Conservation (phyloP, 176 grass and related monocot species). For the Neostapfia colusana region DNA sequence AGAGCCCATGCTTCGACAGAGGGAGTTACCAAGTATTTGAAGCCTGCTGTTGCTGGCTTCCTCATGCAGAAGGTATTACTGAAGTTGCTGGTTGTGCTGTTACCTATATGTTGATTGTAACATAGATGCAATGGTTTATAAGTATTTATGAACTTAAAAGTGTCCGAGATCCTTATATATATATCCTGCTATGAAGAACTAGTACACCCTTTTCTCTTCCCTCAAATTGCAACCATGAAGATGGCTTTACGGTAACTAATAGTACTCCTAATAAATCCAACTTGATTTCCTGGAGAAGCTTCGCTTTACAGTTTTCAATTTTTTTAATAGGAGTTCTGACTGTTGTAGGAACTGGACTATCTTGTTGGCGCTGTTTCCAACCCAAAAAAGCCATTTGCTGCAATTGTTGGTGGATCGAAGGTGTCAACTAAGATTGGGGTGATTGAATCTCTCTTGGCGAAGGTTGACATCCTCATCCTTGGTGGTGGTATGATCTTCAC, state of each 20-base stretch:
- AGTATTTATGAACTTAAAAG: not conserved
- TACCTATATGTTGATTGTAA: not conserved
- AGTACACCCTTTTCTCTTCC: not conserved
- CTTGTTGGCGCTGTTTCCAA: slow-evolving; percentile 79
- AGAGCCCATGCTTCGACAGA: slow-evolving; percentile 88
- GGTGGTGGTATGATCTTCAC: slow-evolving; percentile 90
- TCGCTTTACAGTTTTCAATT: not conserved
- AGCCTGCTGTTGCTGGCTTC: slow-evolving; percentile 79
- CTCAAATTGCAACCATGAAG: not conserved
- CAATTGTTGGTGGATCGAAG: slow-evolving; percentile 88
- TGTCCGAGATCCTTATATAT: not conserved
- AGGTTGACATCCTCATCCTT: slow-evolving; percentile 81
- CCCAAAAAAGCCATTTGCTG: slow-evolving; percentile 78
- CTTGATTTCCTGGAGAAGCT: not conserved
- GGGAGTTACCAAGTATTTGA: slow-evolving; percentile 83
- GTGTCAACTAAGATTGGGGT: slow-evolving; percentile 83
- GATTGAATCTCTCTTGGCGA: slow-evolving; percentile 70
- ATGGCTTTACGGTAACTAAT: not conserved
- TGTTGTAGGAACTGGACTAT: slow-evolving; percentile 75
- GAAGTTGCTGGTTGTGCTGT: not conserved
- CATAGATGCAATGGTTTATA: not conserved
- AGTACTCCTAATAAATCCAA: not conserved
- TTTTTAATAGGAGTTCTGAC: slow-evolving; percentile 1
- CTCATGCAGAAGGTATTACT: slow-evolving; percentile 80
- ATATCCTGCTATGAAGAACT: not conserved